These are phyloP conservation scores for Globisporangium orthogonon DNA, from an alignment of 352 stramenopile species.

Conservation along the genomic window DNA sequence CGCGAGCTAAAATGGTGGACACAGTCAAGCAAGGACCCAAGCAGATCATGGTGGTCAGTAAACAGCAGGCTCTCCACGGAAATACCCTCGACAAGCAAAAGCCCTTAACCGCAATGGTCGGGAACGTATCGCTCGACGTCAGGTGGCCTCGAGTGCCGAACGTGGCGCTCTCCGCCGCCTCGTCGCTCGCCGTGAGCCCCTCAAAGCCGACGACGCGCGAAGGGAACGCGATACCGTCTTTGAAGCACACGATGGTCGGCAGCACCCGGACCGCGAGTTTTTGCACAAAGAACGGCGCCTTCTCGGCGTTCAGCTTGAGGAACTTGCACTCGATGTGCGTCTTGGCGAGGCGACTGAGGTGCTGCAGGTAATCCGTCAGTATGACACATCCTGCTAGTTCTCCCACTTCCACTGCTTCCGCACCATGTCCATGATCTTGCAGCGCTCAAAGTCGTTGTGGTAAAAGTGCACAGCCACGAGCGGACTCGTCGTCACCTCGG, in stretches of 20 bases:
- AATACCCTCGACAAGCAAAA: too few relatives aligned
- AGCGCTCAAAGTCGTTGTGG: conserved; percentile 96
- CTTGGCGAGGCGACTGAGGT: conserved; percentile 50
- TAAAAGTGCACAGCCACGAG: conserved; percentile 93
- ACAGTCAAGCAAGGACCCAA: too few relatives aligned
- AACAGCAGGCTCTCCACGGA: too few relatives aligned
- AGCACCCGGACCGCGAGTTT: conserved; percentile 91
- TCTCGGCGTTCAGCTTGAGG: conserved; percentile 91
- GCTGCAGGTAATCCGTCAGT: conserved; percentile 12
- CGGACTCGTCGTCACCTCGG: conserved; percentile 86
- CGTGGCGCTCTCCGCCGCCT: conserved; percentile 25
- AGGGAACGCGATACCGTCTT: conserved; percentile 89
- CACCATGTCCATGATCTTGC: conserved; percentile 96
- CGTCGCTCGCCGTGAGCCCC: conserved; percentile 84
- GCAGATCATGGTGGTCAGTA: conserved; percentile 5
- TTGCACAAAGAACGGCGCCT: conserved; percentile 94
- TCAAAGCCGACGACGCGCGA: conserved; percentile 90
- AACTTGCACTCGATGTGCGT: conserved; percentile 92
- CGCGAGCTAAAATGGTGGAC: conserved; percentile 38
- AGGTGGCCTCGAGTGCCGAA: conserved; percentile 36
- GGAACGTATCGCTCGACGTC: conserved; percentile 50
- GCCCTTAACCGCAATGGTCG: conserved; percentile 57
- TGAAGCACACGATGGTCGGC: conserved; percentile 91
- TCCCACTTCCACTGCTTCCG: too few relatives aligned
- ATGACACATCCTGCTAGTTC: too few relatives aligned